A percentile compares a stretch with the other conserved stretches of the same genome.
These are phyloP conservation scores for Aschersonia sp. DNA, from an alignment of 2,329 filamentous ascomycete genomes.

Conservation along the genomic window DNA sequence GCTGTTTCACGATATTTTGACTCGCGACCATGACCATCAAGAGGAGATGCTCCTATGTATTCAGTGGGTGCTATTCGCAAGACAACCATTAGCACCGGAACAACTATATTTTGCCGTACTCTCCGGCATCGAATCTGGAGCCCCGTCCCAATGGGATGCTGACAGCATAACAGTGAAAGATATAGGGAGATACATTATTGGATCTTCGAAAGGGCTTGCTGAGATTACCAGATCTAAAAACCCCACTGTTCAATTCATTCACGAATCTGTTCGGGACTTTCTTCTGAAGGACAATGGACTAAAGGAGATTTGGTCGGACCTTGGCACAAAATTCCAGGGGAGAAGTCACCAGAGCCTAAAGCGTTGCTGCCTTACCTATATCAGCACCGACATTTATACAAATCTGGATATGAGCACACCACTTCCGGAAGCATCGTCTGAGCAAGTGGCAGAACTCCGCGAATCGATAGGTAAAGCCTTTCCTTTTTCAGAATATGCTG, in stretches of 20 bases:
- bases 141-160: neutral
- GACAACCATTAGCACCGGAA: conserved; percentile 21
- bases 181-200: conserved; percentile 16
- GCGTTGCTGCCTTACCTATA: conserved; percentile 3
- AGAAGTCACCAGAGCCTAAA: conserved; percentile 5
- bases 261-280: conserved; percentile 35
- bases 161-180: neutral
- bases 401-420: neutral
- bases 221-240: conserved; percentile 17
- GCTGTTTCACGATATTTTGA: conserved; percentile 36
- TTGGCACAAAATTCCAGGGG: neutral
- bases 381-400: neutral
- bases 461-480: neutral
- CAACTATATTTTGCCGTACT: conserved; percentile 25
- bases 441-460: neutral
- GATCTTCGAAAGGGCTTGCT: conserved; percentile 29
- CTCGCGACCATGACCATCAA: conserved; percentile 25
- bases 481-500: conserved; percentile 7
- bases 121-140: fast-evolving
- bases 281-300: conserved; percentile 21
- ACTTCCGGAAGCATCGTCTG: neutral
- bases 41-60: conserved; percentile 29
- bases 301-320: neutral
- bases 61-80: conserved; percentile 36
- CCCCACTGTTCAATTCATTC: conserved; percentile 28